These are phyloP conservation scores for Thermothielavioides terrestris DNA, from an alignment of 495 filamentous ascomycete species.

Conservation along the genomic window DNA sequence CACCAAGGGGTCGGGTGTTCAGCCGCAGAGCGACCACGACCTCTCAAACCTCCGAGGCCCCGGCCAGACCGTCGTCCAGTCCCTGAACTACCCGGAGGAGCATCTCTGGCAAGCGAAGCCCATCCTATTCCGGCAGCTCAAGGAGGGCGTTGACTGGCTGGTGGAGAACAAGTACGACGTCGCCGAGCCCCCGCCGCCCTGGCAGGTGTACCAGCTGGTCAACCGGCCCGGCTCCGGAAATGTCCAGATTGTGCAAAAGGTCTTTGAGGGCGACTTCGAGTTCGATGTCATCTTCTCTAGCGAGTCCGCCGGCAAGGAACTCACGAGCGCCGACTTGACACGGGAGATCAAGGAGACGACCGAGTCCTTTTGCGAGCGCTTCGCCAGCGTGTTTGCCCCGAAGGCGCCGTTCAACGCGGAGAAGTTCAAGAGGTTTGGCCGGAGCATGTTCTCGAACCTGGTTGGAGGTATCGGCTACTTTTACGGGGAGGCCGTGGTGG, in stretches of 20 bases:
- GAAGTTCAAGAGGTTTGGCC: conserved; percentile 71
- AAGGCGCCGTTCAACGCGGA: conserved; percentile 64
- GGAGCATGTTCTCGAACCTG: conserved; percentile 88
- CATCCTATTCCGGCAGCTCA: conserved; percentile 69
- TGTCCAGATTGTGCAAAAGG: conserved; percentile 82
- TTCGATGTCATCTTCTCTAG: conserved; percentile 93
- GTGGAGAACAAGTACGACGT: conserved; percentile 58
- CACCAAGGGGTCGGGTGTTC: conserved; percentile 54
- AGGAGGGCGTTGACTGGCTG: conserved; percentile 60
- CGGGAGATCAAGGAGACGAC: conserved; percentile 57
- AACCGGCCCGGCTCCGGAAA: conserved; percentile 68
- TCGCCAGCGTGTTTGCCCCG: conserved; percentile 62
- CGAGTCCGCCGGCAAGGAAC: conserved; percentile 52
- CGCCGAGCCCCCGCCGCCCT: conserved; percentile 68
- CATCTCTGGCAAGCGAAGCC: conserved; percentile 82
- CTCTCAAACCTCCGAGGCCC: conserved; percentile 53
- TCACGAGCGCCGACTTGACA: conserved; percentile 56
- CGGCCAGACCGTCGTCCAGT: conserved; percentile 72
- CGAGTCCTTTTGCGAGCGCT: conserved; percentile 63
- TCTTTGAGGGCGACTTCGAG: conserved; percentile 85
- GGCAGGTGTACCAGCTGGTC: conserved; percentile 72
- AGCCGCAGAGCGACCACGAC: conserved; percentile 53
- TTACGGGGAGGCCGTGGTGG: conserved; percentile 74
- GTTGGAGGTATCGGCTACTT: conserved; percentile 95
- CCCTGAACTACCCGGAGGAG: conserved; percentile 56